phyloP scores from a whole-genome alignment of 345 rosid species.

The Iberis pinnata region DNA sequence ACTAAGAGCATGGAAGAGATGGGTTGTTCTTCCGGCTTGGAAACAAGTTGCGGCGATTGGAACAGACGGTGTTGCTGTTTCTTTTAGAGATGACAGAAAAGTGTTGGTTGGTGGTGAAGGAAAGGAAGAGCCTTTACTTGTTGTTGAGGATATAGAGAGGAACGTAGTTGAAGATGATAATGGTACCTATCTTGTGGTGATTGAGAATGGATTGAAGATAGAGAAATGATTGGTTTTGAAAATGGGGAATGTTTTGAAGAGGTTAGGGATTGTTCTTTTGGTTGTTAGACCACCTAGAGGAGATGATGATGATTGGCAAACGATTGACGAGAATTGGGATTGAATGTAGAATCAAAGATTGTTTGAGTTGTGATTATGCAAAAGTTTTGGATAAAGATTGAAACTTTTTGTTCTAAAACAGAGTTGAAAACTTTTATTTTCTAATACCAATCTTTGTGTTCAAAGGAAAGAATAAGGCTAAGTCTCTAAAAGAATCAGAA shows the following conservation, averaged over 20 bases:
- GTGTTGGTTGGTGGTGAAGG: slow-evolving; percentile 67
- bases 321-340: no score
- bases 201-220: slow-evolving; percentile 47
- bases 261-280: neutral
- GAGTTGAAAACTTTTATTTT: no score
- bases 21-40: slow-evolving; percentile 90
- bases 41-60: slow-evolving; percentile 36
- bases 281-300: no score
- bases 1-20: slow-evolving; percentile 56
- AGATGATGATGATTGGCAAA: no score
- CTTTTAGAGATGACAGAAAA: slow-evolving; percentile 59
- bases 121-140: slow-evolving; percentile 73
- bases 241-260: slow-evolving; percentile 13
- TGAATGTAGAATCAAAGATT: no score
- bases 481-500: no score
- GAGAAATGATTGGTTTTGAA: slow-evolving; percentile 65
- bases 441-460: no score
- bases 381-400: no score
- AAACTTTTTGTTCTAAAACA: no score
- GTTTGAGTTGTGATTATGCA: no score
- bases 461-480: no score
- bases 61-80: slow-evolving; percentile 61
- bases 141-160: slow-evolving; percentile 56
- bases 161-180: slow-evolving; percentile 46
- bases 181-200: slow-evolving; percentile 60